Evolutionary conservation across 192 early-diverging fungal genomes (phyloP).

Genomic region (Spizellomyces sp.): DNA sequence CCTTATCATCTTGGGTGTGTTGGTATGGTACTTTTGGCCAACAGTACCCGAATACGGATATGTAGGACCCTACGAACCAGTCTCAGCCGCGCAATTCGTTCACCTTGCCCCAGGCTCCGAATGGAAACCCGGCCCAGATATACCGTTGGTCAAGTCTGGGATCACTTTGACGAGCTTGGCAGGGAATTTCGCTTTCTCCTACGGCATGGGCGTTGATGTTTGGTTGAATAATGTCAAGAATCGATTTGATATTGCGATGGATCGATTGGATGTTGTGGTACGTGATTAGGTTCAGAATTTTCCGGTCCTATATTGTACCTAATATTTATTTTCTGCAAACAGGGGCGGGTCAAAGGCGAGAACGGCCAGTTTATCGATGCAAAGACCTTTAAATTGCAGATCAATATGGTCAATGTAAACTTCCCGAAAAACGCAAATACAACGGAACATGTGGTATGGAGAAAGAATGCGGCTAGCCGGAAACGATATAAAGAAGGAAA

Average conservation of each 20-base stretch:
- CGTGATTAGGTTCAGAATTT: neutral
- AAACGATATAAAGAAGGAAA: too few relatives aligned
- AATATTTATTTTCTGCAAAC: too few relatives aligned
- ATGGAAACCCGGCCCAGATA: neutral
- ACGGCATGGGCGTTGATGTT: conserved; percentile 18
- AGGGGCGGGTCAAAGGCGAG: neutral
- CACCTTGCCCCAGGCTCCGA: neutral
- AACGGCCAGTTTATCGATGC: conserved; percentile 7
- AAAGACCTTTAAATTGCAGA: neutral
- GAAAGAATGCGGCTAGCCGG: too few relatives aligned
- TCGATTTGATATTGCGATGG: conserved; percentile 16
- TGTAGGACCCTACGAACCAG: conserved; percentile 4
- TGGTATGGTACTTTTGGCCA: conserved; percentile 19
- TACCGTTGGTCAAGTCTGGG: neutral
- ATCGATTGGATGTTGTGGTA: conserved; percentile 2
- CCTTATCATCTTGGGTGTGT: conserved; percentile 5
- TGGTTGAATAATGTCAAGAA: conserved; percentile 20
- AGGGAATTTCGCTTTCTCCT: neutral
- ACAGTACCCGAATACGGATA: conserved; percentile 17
- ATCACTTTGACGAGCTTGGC: neutral
- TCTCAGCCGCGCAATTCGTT: neutral
- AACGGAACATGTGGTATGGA: conserved; percentile 2
- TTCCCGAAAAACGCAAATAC: conserved; percentile 25
- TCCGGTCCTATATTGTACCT: too few relatives aligned
- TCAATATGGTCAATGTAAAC: conserved; percentile 12